Conservation (phyloP, 164 flowering plant species). For the Platanus orientalis region DNA sequence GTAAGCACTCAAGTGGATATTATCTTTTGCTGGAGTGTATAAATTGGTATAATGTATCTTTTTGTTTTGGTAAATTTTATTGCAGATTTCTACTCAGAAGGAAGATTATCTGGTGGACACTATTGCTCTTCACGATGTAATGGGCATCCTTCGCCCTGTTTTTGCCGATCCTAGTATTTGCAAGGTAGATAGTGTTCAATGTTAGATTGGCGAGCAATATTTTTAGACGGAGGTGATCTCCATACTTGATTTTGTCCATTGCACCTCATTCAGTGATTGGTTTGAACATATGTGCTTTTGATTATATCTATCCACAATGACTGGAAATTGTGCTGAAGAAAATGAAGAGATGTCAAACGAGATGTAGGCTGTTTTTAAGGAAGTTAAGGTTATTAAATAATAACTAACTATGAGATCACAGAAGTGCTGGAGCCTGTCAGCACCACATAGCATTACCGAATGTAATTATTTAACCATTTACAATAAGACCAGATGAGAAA, state of each 20-base stretch:
- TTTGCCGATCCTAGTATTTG: slow-evolving; percentile 73
- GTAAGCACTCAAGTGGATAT: slow-evolving; percentile 22
- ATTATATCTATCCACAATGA: not conserved
- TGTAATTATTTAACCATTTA: too few relatives aligned
- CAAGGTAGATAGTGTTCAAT: slow-evolving; percentile 45
- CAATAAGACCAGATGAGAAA: too few relatives aligned
- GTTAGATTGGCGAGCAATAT: not conserved
- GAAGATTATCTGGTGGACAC: slow-evolving; percentile 86
- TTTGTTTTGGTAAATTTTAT: slow-evolving; percentile 1
- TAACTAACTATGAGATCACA: too few relatives aligned
- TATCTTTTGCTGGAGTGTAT: not conserved
- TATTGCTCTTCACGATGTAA: slow-evolving; percentile 74
- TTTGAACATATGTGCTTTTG: not conserved
- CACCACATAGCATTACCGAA: too few relatives aligned
- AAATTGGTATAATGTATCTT: not conserved
- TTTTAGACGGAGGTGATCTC: not conserved
- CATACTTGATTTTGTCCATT: not conserved
- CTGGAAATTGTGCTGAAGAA: too few relatives aligned
- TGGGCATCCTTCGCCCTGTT: slow-evolving; percentile 67
- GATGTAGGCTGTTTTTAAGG: too few relatives aligned
- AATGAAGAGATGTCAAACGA: too few relatives aligned
- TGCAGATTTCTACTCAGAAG: slow-evolving; percentile 71
- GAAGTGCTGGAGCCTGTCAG: too few relatives aligned
- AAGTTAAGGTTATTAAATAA: too few relatives aligned
- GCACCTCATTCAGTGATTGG: not conserved